phyloP scores from a whole-genome alignment of 495 filamentous ascomycete genomes.

The Neurospora intermedia region DNA sequence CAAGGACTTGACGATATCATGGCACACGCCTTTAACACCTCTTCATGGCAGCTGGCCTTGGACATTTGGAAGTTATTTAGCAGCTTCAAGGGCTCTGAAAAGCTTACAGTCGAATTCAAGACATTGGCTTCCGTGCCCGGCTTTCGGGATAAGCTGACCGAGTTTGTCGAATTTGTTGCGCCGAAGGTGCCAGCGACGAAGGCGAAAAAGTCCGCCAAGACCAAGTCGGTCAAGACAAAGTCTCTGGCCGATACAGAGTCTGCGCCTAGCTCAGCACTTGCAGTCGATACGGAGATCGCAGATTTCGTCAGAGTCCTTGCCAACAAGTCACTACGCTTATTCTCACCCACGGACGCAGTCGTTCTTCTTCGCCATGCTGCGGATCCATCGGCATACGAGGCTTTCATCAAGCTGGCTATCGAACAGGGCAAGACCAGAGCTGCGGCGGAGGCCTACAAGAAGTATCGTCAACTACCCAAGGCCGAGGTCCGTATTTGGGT shows the following conservation, averaged over 20 bases:
- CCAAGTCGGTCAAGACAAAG: background rate
- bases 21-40: slow-evolving; percentile 12
- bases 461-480: slow-evolving; percentile 25
- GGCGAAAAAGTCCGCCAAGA: background rate
- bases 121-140: slow-evolving; percentile 2
- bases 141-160: slow-evolving; percentile 3
- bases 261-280: background rate
- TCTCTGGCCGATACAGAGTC: background rate
- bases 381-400: slow-evolving; percentile 19
- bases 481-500: slow-evolving; percentile 1
- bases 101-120: background rate
- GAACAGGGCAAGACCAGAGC: slow-evolving; percentile 10
- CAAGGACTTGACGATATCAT: slow-evolving; percentile 14
- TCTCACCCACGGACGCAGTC: slow-evolving; percentile 7
- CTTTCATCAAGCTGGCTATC: slow-evolving; percentile 13
- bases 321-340: slow-evolving; percentile 7
- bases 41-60: slow-evolving; percentile 15
- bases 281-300: background rate
- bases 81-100: background rate
- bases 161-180: background rate
- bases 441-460: slow-evolving; percentile 21
- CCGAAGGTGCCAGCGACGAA: background rate
- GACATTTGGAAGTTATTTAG: slow-evolving; percentile 11
- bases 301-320: slow-evolving; percentile 11
- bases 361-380: slow-evolving; percentile 18